Evolutionary conservation across 495 filamentous ascomycete genomes (phyloP).

Genomic region (Penicillium malachiteum): DNA sequence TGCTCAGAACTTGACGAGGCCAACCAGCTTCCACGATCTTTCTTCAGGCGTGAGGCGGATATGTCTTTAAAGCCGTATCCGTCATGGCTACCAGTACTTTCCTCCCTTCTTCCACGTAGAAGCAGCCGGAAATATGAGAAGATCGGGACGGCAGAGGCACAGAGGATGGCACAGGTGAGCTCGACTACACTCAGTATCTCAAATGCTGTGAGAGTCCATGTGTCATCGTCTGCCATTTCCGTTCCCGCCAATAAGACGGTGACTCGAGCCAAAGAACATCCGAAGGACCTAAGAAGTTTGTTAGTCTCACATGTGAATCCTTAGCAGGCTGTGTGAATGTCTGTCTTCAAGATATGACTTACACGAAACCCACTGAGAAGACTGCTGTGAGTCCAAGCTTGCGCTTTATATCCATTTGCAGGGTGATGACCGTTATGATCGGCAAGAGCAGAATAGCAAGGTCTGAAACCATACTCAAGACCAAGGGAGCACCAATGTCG

Average conservation of each 20-base stretch:
- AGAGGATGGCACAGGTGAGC: neutral
- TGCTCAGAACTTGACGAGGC: neutral
- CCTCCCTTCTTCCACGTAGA: neutral
- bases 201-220: neutral
- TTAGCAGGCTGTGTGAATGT: neutral
- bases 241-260: neutral
- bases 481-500: neutral
- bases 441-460: neutral
- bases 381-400: neutral
- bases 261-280: neutral
- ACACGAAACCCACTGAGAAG: neutral
- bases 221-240: neutral
- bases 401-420: neutral
- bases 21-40: neutral
- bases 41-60: neutral
- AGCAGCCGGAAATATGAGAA: neutral
- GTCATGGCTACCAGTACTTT: neutral
- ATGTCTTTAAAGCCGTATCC: neutral
- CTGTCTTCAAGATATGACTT: neutral
- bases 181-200: neutral
- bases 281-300: neutral
- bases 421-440: neutral
- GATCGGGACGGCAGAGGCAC: neutral
- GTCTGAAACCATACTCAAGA: neutral
- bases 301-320: neutral